Conservation (phyloP, 192 early-diverging fungal genomes). For the Phlyctochytrium planicorne region DNA sequence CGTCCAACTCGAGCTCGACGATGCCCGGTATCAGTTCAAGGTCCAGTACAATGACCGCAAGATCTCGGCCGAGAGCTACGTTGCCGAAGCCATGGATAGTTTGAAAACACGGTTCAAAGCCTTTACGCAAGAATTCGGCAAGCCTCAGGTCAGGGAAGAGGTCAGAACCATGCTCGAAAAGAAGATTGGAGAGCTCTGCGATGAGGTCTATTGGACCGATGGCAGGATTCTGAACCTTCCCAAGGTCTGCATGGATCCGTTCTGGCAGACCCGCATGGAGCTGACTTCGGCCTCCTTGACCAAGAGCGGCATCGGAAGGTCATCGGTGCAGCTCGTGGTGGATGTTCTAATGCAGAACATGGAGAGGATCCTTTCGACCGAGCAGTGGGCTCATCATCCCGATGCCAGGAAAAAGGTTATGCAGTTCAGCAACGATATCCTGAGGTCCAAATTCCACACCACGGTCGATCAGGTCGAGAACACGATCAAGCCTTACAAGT, state of each 20-base stretch:
- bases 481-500: slow-evolving; percentile 98
- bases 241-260: slow-evolving; percentile 57
- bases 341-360: slow-evolving; percentile 84
- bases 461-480: slow-evolving; percentile 98
- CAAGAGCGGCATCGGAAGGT: slow-evolving; percentile 89
- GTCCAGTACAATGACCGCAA: slow-evolving; percentile 97
- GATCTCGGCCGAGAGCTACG: slow-evolving; percentile 94
- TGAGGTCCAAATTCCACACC: slow-evolving; percentile 82
- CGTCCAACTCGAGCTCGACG: slow-evolving; percentile 92
- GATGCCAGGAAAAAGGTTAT: slow-evolving; percentile 77
- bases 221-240: slow-evolving; percentile 66
- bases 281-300: slow-evolving; percentile 83
- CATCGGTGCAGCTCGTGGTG: slow-evolving; percentile 89
- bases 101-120: slow-evolving; percentile 95
- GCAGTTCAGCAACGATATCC: slow-evolving; percentile 79
- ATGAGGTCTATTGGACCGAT: slow-evolving; percentile 90
- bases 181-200: slow-evolving; percentile 85
- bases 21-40: slow-evolving; percentile 96
- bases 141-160: slow-evolving; percentile 89
- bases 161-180: slow-evolving; percentile 91
- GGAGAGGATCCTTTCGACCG: slow-evolving; percentile 66
- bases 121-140: slow-evolving; percentile 89
- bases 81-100: slow-evolving; percentile 88
- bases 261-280: slow-evolving; percentile 85
- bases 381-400: slow-evolving; percentile 86